Conservation (phyloP, 495 filamentous ascomycete species). For the Xylaria intraflava region DNA sequence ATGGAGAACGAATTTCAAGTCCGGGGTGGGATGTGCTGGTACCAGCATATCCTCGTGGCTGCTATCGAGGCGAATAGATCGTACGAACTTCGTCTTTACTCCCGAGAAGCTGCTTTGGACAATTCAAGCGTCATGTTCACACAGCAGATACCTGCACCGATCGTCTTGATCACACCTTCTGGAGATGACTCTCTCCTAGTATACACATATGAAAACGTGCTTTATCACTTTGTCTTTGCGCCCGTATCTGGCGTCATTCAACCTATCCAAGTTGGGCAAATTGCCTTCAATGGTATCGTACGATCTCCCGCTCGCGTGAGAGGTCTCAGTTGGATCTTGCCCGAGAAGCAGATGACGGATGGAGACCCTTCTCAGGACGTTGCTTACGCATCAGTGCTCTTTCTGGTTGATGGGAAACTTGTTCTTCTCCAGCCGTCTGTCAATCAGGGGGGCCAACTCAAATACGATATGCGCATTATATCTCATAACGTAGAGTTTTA, state of each 20-base stretch:
- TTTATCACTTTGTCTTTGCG: conserved; percentile 90
- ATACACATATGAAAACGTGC: conserved; percentile 92
- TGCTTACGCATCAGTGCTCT: conserved; percentile 84
- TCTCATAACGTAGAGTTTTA: conserved; percentile 96
- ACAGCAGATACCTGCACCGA: conserved; percentile 72
- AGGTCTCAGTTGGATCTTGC: conserved; percentile 90
- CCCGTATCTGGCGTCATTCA: conserved; percentile 59
- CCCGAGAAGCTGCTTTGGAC: conserved; percentile 75
- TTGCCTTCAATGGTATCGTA: conserved; percentile 94
- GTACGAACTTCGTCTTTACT: conserved; percentile 88
- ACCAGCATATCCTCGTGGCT: conserved; percentile 89
- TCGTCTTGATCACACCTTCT: conserved; percentile 77
- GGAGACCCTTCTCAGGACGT: conserved; percentile 97
- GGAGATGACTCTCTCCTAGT: conserved; percentile 93
- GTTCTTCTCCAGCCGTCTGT: conserved; percentile 83
- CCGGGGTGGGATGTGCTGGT: conserved; percentile 96
- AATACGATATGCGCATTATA: conserved; percentile 97
- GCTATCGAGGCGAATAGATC: conserved; percentile 80
- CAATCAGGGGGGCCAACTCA: conserved; percentile 67
- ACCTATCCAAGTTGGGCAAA: conserved; percentile 88
- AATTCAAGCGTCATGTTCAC: conserved; percentile 62
- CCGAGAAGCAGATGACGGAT: conserved; percentile 80
- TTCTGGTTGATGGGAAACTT: conserved; percentile 92
- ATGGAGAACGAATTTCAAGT: conserved; percentile 87
- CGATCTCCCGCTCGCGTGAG: conserved; percentile 86